phyloP scores from a whole-genome alignment of 306 rosid genomes.

The Rosa lucieae region DNA sequence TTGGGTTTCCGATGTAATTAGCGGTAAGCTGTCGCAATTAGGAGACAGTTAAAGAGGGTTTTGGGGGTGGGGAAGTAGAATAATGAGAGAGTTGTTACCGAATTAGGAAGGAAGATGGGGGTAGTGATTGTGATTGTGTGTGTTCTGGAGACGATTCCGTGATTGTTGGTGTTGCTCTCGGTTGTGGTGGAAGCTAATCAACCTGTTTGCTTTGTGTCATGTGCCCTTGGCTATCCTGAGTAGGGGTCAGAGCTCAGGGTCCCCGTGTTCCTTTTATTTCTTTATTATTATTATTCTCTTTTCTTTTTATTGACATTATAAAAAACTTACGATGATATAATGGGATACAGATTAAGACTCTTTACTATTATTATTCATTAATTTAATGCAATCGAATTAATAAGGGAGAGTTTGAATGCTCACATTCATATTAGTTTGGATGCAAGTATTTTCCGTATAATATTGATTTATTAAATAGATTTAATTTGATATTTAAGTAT shows the following conservation, averaged over 20 bases:
- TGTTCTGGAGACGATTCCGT: conserved; percentile 25
- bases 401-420: too few relatives aligned
- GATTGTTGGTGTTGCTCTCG: conserved; percentile 24
- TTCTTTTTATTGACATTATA: too few relatives aligned
- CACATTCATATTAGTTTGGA: too few relatives aligned
- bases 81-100: neutral
- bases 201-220: conserved; percentile 14
- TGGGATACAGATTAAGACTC: too few relatives aligned
- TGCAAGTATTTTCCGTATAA: too few relatives aligned
- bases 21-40: neutral
- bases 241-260: neutral
- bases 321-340: too few relatives aligned
- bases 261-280: neutral
- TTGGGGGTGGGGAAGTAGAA: too few relatives aligned
- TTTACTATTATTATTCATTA: too few relatives aligned
- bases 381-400: too few relatives aligned
- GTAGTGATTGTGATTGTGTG: neutral
- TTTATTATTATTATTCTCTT: neutral
- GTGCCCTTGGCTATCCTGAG: conserved; percentile 28
- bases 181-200: conserved; percentile 21
- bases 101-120: neutral
- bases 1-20: neutral
- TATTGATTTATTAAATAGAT: too few relatives aligned
- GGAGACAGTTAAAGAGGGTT: neutral
- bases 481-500: too few relatives aligned